Conservation (phyloP, 495 filamentous ascomycete genomes). For the Penicillium herquei region DNA sequence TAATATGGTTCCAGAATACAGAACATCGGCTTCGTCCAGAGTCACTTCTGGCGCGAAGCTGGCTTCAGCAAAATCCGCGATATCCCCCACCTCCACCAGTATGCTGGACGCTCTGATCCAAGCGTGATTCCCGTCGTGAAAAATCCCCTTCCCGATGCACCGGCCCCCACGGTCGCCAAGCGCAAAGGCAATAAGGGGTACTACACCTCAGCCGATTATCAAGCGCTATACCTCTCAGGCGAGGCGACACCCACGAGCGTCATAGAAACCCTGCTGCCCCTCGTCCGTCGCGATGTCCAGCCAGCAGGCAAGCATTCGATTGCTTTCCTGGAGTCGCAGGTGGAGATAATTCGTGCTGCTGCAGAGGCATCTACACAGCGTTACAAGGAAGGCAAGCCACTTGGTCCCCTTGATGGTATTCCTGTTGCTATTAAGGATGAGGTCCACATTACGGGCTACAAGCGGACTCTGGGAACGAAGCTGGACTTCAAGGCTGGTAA, state of each 20-base stretch:
- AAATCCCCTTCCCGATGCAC: conserved; percentile 27
- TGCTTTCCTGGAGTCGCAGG: conserved; percentile 64
- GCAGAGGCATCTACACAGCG: conserved; percentile 69
- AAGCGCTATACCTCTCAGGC: conserved; percentile 66
- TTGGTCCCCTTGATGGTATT: conserved; percentile 76
- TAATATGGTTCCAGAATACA: conserved; percentile 44
- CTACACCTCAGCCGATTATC: conserved; percentile 74
- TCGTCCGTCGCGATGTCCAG: conserved; percentile 59
- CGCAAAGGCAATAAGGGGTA: conserved; percentile 48
- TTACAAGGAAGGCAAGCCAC: conserved; percentile 60
- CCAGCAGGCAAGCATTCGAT: conserved; percentile 58
- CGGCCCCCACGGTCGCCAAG: conserved; percentile 20
- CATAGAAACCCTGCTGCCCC: conserved; percentile 63
- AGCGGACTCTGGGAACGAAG: conserved; percentile 59
- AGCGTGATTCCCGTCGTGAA: conserved; percentile 69
- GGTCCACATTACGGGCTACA: conserved; percentile 70
- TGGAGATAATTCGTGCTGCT: conserved; percentile 59
- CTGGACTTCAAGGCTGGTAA: conserved; percentile 53
- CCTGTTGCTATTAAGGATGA: conserved; percentile 88
- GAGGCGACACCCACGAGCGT: conserved; percentile 70
- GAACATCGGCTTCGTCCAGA: conserved; percentile 52
- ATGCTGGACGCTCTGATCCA: conserved; percentile 73
- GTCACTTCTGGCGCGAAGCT: conserved; percentile 71
- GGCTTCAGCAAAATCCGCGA: conserved; percentile 63
- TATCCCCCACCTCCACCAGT: conserved; percentile 55